Evolutionary conservation across 2,329 filamentous ascomycete genomes (phyloP), one percentile per base, ranked within the genome.

Genomic region (Colletotrichum sojae): DNA sequence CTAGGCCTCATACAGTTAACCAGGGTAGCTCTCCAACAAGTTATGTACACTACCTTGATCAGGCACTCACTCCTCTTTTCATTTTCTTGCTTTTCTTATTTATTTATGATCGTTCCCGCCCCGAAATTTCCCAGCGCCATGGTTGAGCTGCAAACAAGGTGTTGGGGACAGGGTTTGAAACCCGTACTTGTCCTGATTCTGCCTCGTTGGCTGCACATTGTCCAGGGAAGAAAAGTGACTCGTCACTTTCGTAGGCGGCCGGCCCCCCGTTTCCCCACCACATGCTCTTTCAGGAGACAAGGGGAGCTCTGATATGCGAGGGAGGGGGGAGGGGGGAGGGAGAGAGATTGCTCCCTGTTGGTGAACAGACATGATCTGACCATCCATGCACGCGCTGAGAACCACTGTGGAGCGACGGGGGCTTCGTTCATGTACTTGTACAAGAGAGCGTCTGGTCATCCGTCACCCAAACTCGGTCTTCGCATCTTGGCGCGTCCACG

Each of bases 321-420:
- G 62, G 45, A 49, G 31, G 46, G 31, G 46, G n/a, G 48, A 56
- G 60, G 52, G 36, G 52, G 25, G 49, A 31, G 46, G 31, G 46
- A 27, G 48, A 56, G 60, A 56, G 36, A 61, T 40, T 51, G 16
- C 18, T 51, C 67, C 67, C 55, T 57, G 62, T 52, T 43, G 18
- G 43, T 67, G 51, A 55, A 69, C 63, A 67, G 62, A 67, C 62
- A 66, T 69, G 62, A 61, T 61, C 54, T 67, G 67, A 53, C n/a
- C 49, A 67, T 56, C 67, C 65, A 53, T 68, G 65, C 39, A 52
- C 22, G n/a, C 13, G 39, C 22, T 36, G 31, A 58, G 61, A 27
- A 49, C 20, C 63, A 48, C 25, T 49, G 67, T 67, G 67, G 67
- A 61, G 62, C 51, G 16, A 46, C 59, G 48, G 40, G 59, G 59